These are phyloP conservation scores for Salix suchowensis DNA, from an alignment of 345 rosid genomes.

Conservation along the genomic window DNA sequence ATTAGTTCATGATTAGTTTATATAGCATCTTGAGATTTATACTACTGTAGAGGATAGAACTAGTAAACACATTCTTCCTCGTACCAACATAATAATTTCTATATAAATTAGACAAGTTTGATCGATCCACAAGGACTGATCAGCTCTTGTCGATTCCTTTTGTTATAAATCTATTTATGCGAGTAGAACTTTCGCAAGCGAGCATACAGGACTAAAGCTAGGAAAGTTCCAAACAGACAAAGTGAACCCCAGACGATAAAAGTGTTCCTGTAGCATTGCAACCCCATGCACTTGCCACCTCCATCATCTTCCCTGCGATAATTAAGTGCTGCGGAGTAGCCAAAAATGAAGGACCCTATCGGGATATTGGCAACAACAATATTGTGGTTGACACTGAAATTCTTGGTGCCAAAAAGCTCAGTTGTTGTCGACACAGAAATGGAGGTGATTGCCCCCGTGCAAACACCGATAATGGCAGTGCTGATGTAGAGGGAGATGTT, in stretches of 20 bases:
- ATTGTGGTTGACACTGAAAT: conserved; percentile 84
- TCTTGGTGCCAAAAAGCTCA: conserved; percentile 67
- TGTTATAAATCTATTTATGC: background rate
- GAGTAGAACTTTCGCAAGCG: conserved; percentile 59
- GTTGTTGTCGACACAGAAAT: conserved; percentile 62
- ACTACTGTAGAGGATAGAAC: too few species aligned
- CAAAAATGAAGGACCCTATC: conserved; percentile 69
- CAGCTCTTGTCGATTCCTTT: background rate
- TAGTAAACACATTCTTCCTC: too few species aligned
- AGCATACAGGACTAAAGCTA: conserved; percentile 42
- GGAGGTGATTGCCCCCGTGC: conserved; percentile 76
- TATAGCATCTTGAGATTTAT: too few species aligned
- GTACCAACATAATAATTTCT: too few species aligned
- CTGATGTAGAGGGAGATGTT: conserved; percentile 43
- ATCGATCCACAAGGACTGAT: background rate
- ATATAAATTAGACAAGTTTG: background rate
- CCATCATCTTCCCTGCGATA: conserved; percentile 40
- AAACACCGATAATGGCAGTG: conserved; percentile 65
- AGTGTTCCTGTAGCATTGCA: conserved; percentile 54
- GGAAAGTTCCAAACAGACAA: conserved; percentile 46
- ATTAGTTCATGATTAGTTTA: too few species aligned
- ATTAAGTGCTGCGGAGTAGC: conserved; percentile 59
- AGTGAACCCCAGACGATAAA: conserved; percentile 70
- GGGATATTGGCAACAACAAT: conserved; percentile 74
- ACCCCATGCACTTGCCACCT: conserved; percentile 59